Conservation (phyloP, 2,329 filamentous ascomycete species). For the Plenodomus lindquistii region DNA sequence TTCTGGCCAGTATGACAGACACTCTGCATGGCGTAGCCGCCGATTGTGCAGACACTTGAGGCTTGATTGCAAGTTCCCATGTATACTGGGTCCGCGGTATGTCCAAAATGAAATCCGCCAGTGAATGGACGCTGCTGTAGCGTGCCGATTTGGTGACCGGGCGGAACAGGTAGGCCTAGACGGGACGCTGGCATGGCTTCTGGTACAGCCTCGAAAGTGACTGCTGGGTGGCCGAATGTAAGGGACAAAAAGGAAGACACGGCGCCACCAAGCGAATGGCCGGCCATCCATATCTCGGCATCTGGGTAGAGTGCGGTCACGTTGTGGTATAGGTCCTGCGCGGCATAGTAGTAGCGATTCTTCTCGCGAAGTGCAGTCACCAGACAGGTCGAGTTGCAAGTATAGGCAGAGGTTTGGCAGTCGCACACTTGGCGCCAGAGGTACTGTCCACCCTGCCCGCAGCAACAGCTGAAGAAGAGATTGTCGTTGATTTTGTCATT, state of each 20-base stretch:
- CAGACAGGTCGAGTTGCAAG: conserved; percentile 91
- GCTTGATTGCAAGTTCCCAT: conserved; percentile 92
- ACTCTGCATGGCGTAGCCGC: conserved; percentile 90
- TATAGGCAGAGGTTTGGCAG: conserved; percentile 83
- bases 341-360: conserved; percentile 88
- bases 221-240: conserved; percentile 86
- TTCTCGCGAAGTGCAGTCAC: conserved; percentile 74
- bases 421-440: conserved; percentile 92
- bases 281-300: conserved; percentile 84
- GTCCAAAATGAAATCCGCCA: conserved; percentile 86
- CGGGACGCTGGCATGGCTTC: conserved; percentile 85
- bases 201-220: conserved; percentile 91
- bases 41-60: conserved; percentile 85
- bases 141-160: conserved; percentile 70
- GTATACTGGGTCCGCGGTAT: conserved; percentile 93
- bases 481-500: conserved; percentile 99
- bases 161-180: conserved; percentile 82
- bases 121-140: conserved; percentile 68
- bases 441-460: conserved; percentile 87
- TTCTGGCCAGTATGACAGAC: conserved; percentile 87
- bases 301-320: conserved; percentile 86
- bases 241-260: conserved; percentile 86
- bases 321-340: conserved; percentile 87
- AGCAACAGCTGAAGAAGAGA: conserved; percentile 97
- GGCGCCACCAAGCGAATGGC: conserved; percentile 89